Evolutionary conservation across 75 land plant species (phyloP).

Genomic region (Pinus taeda): DNA sequence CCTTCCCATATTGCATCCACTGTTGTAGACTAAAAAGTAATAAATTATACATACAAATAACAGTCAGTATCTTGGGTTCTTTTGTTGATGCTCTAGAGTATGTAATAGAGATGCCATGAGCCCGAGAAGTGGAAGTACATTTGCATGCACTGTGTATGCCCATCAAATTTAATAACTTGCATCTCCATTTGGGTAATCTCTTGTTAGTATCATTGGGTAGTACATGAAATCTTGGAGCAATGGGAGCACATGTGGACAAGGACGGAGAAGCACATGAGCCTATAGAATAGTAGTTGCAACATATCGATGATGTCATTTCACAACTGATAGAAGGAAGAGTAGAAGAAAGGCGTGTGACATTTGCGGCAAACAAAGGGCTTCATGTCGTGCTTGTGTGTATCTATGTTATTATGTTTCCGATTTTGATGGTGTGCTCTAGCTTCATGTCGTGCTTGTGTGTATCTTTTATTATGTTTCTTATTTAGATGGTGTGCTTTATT

Average conservation of each 20-base stretch:
- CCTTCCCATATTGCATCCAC: too few species aligned
- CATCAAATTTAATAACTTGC: neutral
- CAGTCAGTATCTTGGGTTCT: neutral
- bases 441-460: too few species aligned
- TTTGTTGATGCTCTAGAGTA: neutral
- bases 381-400: too few species aligned
- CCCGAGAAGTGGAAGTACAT: neutral
- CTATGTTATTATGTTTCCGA: too few species aligned
- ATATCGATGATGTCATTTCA: neutral
- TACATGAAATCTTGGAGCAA: neutral
- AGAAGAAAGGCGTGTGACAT: too few species aligned
- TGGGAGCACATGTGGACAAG: neutral
- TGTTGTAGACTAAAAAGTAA: too few species aligned
- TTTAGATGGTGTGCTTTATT: too few species aligned
- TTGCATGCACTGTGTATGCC: neutral
- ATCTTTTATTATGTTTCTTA: too few species aligned
- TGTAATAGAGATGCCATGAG: conserved; percentile 1
- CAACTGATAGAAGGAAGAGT: too few species aligned
- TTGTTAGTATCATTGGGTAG: neutral
- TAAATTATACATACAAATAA: too few species aligned
- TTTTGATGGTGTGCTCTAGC: too few species aligned
- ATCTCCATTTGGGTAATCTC: neutral
- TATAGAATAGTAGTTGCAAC: neutral
- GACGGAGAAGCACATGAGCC: neutral
- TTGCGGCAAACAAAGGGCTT: too few species aligned